A percentile compares a stretch with the other conserved stretches of the same genome.
Evolutionary conservation across 257 asterid species (phyloP).

Genomic region (Buddleja alternifolia): DNA sequence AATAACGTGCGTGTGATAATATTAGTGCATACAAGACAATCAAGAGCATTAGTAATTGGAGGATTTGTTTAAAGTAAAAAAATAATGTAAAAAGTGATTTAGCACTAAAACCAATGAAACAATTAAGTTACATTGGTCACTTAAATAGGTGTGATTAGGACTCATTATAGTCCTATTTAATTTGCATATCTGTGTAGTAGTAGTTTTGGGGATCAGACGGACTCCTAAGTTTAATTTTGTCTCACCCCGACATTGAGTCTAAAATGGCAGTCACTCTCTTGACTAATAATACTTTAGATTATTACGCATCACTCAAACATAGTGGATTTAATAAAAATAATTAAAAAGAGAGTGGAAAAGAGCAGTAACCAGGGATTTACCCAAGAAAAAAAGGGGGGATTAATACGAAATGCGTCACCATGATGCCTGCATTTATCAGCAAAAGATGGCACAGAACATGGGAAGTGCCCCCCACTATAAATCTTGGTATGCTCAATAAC

Average conservation of each 20-base stretch:
- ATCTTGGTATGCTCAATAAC: slow-evolving; percentile 1
- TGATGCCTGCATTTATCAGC: slow-evolving; percentile 28
- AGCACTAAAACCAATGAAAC: too few species aligned
- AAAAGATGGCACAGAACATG: slow-evolving; percentile 31
- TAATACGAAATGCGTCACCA: slow-evolving; percentile 22
- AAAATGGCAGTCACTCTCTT: slow-evolving; percentile 12
- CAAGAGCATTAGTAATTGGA: too few species aligned
- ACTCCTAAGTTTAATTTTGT: too few species aligned
- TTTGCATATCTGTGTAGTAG: background rate
- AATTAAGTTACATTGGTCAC: background rate
- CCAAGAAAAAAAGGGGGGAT: too few species aligned
- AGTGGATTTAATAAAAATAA: background rate
- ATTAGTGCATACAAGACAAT: too few species aligned
- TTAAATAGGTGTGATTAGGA: background rate
- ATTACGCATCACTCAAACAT: background rate
- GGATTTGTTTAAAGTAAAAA: too few species aligned
- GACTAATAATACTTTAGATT: slow-evolving; percentile 8
- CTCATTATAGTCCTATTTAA: background rate
- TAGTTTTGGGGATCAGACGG: background rate
- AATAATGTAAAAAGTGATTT: too few species aligned
- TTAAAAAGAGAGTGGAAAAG: background rate
- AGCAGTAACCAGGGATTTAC: background rate
- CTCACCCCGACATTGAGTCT: too few species aligned
- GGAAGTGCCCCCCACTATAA: slow-evolving; percentile 36
- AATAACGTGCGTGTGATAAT: too few species aligned